Percentiles rank a stretch among this genome's conserved stretches.
These are phyloP conservation scores for Beverwykella pulmonaria DNA, from an alignment of 495 filamentous ascomycete species.

Conservation along the genomic window DNA sequence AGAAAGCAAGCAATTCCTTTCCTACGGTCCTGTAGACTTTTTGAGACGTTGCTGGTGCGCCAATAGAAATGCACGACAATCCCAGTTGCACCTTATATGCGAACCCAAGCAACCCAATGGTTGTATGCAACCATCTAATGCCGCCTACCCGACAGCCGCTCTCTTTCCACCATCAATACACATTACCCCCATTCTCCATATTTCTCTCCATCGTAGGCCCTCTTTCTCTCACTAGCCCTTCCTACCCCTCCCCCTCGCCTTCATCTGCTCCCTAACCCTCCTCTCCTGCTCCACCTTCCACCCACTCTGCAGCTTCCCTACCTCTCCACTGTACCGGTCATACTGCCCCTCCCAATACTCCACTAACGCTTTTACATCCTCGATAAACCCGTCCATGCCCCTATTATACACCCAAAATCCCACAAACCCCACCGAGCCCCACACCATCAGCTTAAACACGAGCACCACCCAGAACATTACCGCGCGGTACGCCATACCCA, in stretches of 20 bases:
- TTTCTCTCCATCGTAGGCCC: too few species aligned
- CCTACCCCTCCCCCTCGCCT: not conserved
- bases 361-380: constrained; percentile 60
- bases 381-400: constrained; percentile 62
- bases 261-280: constrained; percentile 20
- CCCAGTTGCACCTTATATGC: too few species aligned
- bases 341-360: constrained; percentile 58
- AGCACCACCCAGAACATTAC: constrained; percentile 75
- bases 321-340: constrained; percentile 30
- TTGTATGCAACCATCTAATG: too few species aligned
- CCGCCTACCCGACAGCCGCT: too few species aligned
- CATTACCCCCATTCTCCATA: too few species aligned
- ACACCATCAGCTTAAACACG: constrained; percentile 61
- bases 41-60: too few species aligned
- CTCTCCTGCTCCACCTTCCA: constrained; percentile 27
- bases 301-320: constrained; percentile 4
- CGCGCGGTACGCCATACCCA: constrained; percentile 67
- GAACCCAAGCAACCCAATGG: too few species aligned
- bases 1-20: too few species aligned
- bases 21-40: too few species aligned
- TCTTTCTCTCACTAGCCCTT: not conserved
- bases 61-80: too few species aligned
- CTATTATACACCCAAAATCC: constrained; percentile 62
- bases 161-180: too few species aligned
- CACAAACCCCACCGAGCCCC: constrained; percentile 54